Base-by-base conservation (phyloP, 306 rosid species). In the Sicyos edulis region DNA sequence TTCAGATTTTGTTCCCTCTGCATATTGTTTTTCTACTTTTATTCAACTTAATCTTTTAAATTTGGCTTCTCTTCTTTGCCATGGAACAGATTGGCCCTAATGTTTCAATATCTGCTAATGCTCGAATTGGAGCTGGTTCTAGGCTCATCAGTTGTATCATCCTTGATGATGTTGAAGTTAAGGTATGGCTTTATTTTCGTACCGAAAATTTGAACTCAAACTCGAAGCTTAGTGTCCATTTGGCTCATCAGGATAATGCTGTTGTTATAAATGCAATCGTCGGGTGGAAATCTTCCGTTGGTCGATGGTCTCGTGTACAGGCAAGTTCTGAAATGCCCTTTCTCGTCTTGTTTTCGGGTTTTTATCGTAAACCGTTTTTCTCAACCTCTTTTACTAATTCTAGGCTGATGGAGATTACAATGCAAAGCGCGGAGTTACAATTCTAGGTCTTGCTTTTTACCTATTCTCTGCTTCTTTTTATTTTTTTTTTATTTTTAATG, bases 91-190 rank as follows among this genome's bases (percentile, higher is more conserved):
- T 93, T 34, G 99, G 99, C 49, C 97, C 99, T 14, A 82, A 88
- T 52, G 99, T 93, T 51, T 93, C 97, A 17, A 93, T 91, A 78
- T 88, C 96, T 59, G 99, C 99, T 81, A 93, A 93, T 86, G 99
- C 97, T 77, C 97, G 96, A 58, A 80, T 93, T 37, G 99, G 96
- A 64, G 90, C 96, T 54, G 97, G 99, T 53, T 89, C 86, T 67
- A 88, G 99, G 85, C 97, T 93, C 75, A 86, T 91, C 75, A 81
- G 86, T 64, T 93, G 99, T 77, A 93, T 88, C 66, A 77, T 91
- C 81, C 97, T 93, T 5, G 97, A 91, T 75, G 92, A 78, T 64
- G 99, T 88, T 12, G 96, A 91, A 86, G 89, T 93, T 78, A 85
- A 91, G 95, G 99, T 74, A 82, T 22, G 79, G 12, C 59, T 78